These are phyloP conservation scores for Basipetospora chlamydospora DNA, from an alignment of 2,329 filamentous ascomycete genomes.

Conservation along the genomic window DNA sequence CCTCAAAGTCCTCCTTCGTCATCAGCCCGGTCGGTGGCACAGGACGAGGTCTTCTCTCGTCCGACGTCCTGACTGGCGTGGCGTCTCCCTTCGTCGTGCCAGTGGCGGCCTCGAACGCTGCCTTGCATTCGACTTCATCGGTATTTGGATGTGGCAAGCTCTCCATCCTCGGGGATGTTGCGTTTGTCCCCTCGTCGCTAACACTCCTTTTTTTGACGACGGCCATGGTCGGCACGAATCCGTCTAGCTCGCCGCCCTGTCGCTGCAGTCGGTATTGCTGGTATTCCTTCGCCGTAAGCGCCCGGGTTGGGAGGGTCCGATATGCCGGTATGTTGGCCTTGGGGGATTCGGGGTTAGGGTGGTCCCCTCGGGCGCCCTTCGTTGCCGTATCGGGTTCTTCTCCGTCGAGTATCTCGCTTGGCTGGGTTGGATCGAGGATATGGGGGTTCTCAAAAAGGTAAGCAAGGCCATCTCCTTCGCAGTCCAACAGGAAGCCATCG, in stretches of 20 bases:
- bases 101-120: background rate
- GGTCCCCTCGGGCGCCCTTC: too few species aligned
- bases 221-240: background rate
- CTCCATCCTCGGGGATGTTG: too few species aligned
- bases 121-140: too few species aligned
- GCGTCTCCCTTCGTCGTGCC: background rate
- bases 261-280: conserved; percentile 4
- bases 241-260: background rate
- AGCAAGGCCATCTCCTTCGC: background rate
- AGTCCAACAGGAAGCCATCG: background rate
- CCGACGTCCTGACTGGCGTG: too few species aligned
- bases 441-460: background rate
- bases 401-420: background rate
- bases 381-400: too few species aligned
- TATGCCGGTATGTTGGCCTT: background rate
- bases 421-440: background rate
- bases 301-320: background rate
- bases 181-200: too few species aligned
- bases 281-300: conserved; percentile 4
- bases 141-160: too few species aligned
- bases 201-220: background rate
- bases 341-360: background rate
- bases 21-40: too few species aligned
- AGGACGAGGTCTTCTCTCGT: too few species aligned
- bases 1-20: conserved; percentile 30